Evolutionary conservation across 225 moss, liverwort and hornwort genomes (phyloP).

Genomic region (Marchantia polymorpha): DNA sequence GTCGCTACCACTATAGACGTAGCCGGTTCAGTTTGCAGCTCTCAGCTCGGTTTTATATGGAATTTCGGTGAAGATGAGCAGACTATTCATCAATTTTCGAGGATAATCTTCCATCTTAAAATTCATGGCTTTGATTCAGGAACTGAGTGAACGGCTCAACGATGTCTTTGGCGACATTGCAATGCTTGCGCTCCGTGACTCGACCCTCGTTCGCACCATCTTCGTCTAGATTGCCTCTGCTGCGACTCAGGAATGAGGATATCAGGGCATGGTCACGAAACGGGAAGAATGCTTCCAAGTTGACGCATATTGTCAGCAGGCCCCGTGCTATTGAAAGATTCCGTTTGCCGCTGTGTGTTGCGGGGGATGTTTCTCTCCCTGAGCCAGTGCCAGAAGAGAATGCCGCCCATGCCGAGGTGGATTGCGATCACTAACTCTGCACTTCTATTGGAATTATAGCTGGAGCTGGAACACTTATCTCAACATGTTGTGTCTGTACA

Average conservation of each 20-base stretch:
- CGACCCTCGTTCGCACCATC: not conserved
- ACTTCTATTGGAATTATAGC: not conserved
- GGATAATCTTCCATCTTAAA: too few relatives aligned
- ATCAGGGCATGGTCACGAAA: too few relatives aligned
- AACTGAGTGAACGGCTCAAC: not conserved
- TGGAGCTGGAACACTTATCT: not conserved
- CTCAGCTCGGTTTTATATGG: too few relatives aligned
- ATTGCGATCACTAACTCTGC: conserved; percentile 1
- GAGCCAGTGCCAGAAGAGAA: conserved; percentile 13
- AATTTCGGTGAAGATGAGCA: too few relatives aligned
- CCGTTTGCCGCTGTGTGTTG: not conserved
- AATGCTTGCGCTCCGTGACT: not conserved
- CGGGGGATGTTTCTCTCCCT: conserved; percentile 22
- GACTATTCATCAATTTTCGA: too few relatives aligned
- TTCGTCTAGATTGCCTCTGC: too few relatives aligned
- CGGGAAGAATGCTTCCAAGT: not conserved
- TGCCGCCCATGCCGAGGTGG: conserved; percentile 18
- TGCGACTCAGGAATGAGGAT: not conserved
- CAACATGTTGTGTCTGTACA: not conserved
- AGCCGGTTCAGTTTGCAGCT: too few relatives aligned
- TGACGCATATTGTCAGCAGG: too few relatives aligned
- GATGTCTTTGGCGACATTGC: not conserved
- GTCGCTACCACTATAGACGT: too few relatives aligned
- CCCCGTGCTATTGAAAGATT: not conserved
- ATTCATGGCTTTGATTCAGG: too few relatives aligned